These are phyloP conservation scores for Ogataea saltuana DNA, from an alignment of 805 yeast species.

Conservation along the genomic window DNA sequence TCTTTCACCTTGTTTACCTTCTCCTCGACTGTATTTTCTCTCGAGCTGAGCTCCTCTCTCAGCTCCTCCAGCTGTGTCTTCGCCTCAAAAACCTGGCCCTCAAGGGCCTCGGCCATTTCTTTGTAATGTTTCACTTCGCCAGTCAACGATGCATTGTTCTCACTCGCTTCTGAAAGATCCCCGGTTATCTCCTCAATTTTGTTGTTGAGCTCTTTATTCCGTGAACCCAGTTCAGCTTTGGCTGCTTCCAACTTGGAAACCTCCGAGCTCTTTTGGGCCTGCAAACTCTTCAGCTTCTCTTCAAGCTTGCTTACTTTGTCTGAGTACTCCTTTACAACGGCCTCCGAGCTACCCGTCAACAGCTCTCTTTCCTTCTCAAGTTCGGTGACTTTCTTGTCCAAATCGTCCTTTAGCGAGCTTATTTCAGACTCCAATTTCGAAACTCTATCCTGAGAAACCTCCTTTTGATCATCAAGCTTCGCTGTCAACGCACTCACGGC, in stretches of 20 bases:
- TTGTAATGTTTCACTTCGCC: conserved; percentile 1
- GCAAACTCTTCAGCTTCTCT: conserved; percentile 24
- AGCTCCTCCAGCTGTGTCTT: conserved; percentile 10
- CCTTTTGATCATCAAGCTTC: conserved; percentile 26
- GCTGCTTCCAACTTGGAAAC: conserved; percentile 19
- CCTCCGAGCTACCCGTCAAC: conserved; percentile 50
- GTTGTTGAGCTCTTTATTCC: conserved; percentile 1
- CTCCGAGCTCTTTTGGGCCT: conserved; percentile 15
- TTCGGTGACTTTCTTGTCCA: conserved; percentile 42
- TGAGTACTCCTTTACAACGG: conserved; percentile 49
- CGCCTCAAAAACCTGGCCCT: neutral
- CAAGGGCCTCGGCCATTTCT: neutral
- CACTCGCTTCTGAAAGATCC: conserved; percentile 1
- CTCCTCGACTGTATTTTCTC: conserved; percentile 5
- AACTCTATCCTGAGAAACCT: conserved; percentile 20
- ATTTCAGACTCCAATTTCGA: conserved; percentile 34
- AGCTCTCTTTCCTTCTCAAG: conserved; percentile 53
- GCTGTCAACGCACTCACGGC: conserved; percentile 16
- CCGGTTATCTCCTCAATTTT: neutral
- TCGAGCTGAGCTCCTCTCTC: conserved; percentile 6
- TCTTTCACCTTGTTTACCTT: conserved; percentile 5
- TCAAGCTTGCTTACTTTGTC: conserved; percentile 48
- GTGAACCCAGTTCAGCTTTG: conserved; percentile 9
- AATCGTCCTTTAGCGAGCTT: conserved; percentile 32
- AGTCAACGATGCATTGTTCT: neutral